phyloP scores from a whole-genome alignment of 768 basidiomycete genomes.

The Amylocystis lapponica region DNA sequence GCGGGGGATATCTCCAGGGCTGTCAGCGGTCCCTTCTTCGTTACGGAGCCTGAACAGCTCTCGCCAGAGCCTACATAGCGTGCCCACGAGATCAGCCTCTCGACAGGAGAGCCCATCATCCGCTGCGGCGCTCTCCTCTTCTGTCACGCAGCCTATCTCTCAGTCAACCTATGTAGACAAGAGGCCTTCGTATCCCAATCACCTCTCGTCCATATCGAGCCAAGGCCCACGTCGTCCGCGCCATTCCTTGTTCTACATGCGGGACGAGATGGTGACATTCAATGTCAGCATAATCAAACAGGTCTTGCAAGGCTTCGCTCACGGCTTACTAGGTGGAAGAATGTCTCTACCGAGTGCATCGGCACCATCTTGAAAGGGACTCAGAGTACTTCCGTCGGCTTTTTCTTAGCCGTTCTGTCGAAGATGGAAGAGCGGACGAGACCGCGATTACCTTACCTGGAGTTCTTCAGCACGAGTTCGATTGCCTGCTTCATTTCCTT shows the following conservation, averaged over 20 bases:
- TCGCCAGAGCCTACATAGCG: constrained; percentile 6
- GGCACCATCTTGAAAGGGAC: constrained; percentile 30
- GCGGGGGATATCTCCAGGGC: not conserved
- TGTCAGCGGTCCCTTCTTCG: constrained; percentile 6
- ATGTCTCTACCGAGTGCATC: constrained; percentile 36
- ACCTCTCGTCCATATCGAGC: not conserved
- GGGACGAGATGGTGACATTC: constrained; percentile 14
- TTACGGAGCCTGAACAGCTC: constrained; percentile 4
- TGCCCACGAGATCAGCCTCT: constrained; percentile 1
- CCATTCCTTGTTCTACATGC: constrained; percentile 13
- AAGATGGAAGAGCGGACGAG: constrained; percentile 21
- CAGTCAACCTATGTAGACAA: not conserved
- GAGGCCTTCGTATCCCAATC: not conserved
- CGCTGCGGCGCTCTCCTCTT: constrained; percentile 7
- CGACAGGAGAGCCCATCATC: constrained; percentile 7
- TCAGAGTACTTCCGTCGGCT: constrained; percentile 32
- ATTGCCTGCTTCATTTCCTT: constrained; percentile 32
- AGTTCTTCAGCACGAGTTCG: constrained; percentile 29
- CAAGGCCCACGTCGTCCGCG: not conserved
- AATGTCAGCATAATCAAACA: not conserved
- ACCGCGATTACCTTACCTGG: constrained; percentile 28
- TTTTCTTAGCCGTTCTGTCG: constrained; percentile 14
- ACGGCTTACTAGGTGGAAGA: constrained; percentile 29
- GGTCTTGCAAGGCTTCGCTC: not conserved
- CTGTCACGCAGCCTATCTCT: not conserved